These are phyloP conservation scores for Monosporascus sp. DNA, from an alignment of 2,329 filamentous ascomycete species.

Conservation along the genomic window DNA sequence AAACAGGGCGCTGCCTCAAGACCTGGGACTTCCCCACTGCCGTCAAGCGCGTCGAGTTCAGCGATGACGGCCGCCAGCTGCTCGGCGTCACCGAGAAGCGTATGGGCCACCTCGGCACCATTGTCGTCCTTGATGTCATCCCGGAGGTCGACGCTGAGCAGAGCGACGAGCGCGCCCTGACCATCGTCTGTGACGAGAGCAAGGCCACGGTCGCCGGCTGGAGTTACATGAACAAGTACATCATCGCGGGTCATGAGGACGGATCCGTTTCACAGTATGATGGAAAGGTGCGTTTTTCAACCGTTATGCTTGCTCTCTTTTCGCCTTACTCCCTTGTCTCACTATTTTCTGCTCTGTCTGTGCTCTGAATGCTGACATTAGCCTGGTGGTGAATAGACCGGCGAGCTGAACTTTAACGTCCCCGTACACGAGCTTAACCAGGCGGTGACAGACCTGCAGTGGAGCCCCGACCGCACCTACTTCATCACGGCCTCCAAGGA, in stretches of 20 bases:
- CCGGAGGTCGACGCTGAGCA: constrained; percentile 79
- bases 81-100: constrained; percentile 97
- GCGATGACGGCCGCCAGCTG: constrained; percentile 83
- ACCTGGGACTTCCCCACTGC: constrained; percentile 96
- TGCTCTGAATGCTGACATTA: too few relatives aligned
- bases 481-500: constrained; percentile 98
- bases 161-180: constrained; percentile 73
- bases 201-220: constrained; percentile 97
- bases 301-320: not conserved
- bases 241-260: constrained; percentile 96
- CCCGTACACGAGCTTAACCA: constrained; percentile 80
- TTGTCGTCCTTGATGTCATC: constrained; percentile 86
- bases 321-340: not conserved
- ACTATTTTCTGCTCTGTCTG: too few relatives aligned
- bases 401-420: constrained; percentile 75
- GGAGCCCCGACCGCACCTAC: constrained; percentile 88
- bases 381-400: constrained; percentile 47
- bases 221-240: constrained; percentile 91
- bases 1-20: constrained; percentile 89
- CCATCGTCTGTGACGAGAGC: constrained; percentile 90
- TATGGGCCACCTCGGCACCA: constrained; percentile 91
- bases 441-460: constrained; percentile 89
- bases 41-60: constrained; percentile 97
- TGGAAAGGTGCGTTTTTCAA: constrained; percentile 59
- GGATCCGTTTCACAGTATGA: constrained; percentile 89